A percentile compares a stretch with the other conserved stretches of the same genome.
Evolutionary conservation across 23 red algal species (phyloP).

Genomic region (Agarophyton chilense): DNA sequence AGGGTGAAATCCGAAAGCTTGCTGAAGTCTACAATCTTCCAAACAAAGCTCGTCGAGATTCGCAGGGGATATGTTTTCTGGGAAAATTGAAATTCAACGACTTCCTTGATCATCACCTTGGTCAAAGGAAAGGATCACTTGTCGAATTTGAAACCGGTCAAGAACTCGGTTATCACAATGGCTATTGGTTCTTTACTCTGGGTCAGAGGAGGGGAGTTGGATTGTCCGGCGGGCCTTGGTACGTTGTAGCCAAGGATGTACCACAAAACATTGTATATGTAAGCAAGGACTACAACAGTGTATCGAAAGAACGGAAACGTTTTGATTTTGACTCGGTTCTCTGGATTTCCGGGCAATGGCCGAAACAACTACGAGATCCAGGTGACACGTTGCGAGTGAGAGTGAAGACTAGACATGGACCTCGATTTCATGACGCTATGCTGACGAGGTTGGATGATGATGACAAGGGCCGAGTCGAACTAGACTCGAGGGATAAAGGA

Average conservation of each 20-base stretch:
- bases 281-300: conserved; percentile 68
- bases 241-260: conserved; percentile 86
- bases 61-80: conserved; percentile 99
- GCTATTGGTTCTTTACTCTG: conserved; percentile 98
- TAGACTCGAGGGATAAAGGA: conserved; percentile 65
- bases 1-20: conserved; percentile 67
- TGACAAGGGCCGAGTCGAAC: conserved; percentile 30
- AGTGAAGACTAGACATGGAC: conserved; percentile 94
- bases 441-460: conserved; percentile 23
- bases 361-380: not conserved
- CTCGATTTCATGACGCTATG: conserved; percentile 34
- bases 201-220: conserved; percentile 85
- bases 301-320: conserved; percentile 5
- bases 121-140: conserved; percentile 61
- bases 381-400: conserved; percentile 2
- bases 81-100: conserved; percentile 97
- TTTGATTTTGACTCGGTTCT: conserved; percentile 76
- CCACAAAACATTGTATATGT: conserved; percentile 94
- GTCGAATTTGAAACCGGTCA: conserved; percentile 91
- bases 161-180: conserved; percentile 80
- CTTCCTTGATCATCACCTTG: conserved; percentile 93
- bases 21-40: conserved; percentile 82
- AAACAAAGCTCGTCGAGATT: conserved; percentile 79
- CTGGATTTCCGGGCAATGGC: conserved; percentile 75
- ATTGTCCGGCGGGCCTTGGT: conserved; percentile 91